A percentile compares a stretch with the other conserved stretches of the same genome.
phyloP scores from a whole-genome alignment of 768 basidiomycete genomes.

The Russula sp. region DNA sequence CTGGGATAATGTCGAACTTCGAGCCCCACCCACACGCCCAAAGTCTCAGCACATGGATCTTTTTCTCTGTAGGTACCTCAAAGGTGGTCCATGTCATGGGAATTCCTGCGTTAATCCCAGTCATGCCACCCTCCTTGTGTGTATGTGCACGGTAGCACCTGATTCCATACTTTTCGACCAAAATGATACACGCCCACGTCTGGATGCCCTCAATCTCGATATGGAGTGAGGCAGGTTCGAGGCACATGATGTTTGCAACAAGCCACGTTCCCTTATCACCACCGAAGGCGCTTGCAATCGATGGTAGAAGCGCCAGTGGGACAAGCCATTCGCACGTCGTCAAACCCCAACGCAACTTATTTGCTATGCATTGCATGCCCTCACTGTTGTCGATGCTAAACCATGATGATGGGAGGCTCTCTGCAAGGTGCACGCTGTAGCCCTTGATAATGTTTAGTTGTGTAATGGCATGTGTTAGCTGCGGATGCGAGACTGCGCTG shows the following conservation, averaged over 20 bases:
- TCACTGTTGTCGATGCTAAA: slow-evolving; percentile 39
- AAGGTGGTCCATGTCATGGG: slow-evolving; percentile 17
- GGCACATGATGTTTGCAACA: slow-evolving; percentile 42
- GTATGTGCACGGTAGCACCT: slow-evolving; percentile 20
- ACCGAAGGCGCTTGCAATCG: slow-evolving; percentile 36
- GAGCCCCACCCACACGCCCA: slow-evolving; percentile 26
- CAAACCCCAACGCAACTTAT: slow-evolving; percentile 38
- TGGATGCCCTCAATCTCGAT: slow-evolving; percentile 54
- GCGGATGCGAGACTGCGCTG: slow-evolving; percentile 3
- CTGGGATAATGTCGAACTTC: slow-evolving; percentile 21
- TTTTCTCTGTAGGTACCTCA: slow-evolving; percentile 19
- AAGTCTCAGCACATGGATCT: slow-evolving; percentile 3
- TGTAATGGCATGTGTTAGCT: slow-evolving; percentile 42
- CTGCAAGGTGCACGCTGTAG: slow-evolving; percentile 44
- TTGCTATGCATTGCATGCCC: slow-evolving; percentile 27
- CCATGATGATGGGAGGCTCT: slow-evolving; percentile 52
- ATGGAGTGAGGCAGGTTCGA: slow-evolving; percentile 44
- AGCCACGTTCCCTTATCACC: slow-evolving; percentile 41
- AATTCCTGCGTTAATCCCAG: not conserved
- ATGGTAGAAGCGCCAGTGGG: slow-evolving; percentile 38
- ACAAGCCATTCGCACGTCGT: slow-evolving; percentile 51
- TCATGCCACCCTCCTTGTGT: not conserved
- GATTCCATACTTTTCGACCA: slow-evolving; percentile 45
- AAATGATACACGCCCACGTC: slow-evolving; percentile 60
- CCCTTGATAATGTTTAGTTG: slow-evolving; percentile 45